Base-by-base conservation (phyloP, 345 rosid genomes). In the Punica granatum region DNA sequence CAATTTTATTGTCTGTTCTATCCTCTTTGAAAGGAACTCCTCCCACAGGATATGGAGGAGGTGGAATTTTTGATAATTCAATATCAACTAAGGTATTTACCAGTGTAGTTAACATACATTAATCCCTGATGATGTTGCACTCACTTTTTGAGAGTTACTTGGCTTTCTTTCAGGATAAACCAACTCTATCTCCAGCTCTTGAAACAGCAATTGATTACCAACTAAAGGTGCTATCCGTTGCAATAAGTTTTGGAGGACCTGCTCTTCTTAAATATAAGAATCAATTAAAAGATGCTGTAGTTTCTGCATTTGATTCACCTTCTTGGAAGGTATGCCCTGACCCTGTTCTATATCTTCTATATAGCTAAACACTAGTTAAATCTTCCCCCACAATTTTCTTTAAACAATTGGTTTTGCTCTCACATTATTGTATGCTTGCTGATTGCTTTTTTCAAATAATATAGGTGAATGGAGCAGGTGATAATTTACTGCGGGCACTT, bases 381-480 rank as follows among this genome's bases (percentile, higher is more conserved):
- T 31, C 33, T 1, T 46, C 23, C 13, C 43, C 18, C 44, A 21
- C 69, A 34, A 12, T 49, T 1, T 34, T n/a, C 28, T 34, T 33
- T 31, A 34, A 25, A 66, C 18, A 26, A 6, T 4, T 39, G 32
- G 39, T 48, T 31, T 63, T 19, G 23, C 32, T 64, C 34, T 39
- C 21, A 19, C 37, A 30, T 35, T 51, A 21, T 13, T 60, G 19
- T 9, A 19, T 28, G 13, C 35, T 16, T 41, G 19, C 65, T 26
- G 35, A 58, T 33, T 18, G 25, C 36, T 53, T 67, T 44, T 79
- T 18, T 61, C 54, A 67, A 66, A 41, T 78, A 65, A 67, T n/a
- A n/a, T 76, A 94, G 99, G 99, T 94, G 67, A 91, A 91, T 71
- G 95, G 92, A 80, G 99, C 95, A 63, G 95, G 95, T 59, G 92